Percentiles rank a stretch among this genome's conserved stretches.
phyloP scores from a whole-genome alignment of 2,329 filamentous ascomycete species.

The Trichoderma sp. region DNA sequence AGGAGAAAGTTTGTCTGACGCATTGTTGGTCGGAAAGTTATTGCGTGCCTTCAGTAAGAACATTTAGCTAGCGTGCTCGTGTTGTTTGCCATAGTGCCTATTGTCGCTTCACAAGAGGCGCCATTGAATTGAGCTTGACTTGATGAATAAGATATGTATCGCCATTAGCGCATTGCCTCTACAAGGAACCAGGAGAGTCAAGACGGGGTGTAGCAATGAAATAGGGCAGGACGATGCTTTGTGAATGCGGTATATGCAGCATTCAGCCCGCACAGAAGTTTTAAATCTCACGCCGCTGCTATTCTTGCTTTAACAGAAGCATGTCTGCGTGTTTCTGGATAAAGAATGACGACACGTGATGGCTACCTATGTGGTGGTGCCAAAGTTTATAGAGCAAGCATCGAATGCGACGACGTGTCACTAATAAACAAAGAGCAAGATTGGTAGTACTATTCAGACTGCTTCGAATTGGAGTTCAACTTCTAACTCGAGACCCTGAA shows the following conservation, averaged over 20 bases:
- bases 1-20: not conserved
- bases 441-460: not conserved
- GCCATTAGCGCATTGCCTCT: not conserved
- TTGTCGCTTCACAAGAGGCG: not conserved
- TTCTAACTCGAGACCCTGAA: conserved; percentile 14
- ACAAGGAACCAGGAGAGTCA: no score
- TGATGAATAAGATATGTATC: not conserved
- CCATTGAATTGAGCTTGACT: not conserved
- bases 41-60: not conserved
- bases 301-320: conserved; percentile 1
- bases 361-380: not conserved
- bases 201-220: not conserved
- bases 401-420: conserved; percentile 15
- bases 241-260: not conserved
- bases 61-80: not conserved
- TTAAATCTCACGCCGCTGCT: not conserved
- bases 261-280: not conserved
- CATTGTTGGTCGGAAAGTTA: not conserved
- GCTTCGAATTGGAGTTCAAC: not conserved
- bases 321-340: not conserved
- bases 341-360: not conserved
- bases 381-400: not conserved
- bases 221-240: not conserved
- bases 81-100: not conserved
- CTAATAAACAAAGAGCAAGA: not conserved